phyloP scores from a whole-genome alignment of 2,329 filamentous ascomycete species.

The Pseudogymnoascus sp. region DNA sequence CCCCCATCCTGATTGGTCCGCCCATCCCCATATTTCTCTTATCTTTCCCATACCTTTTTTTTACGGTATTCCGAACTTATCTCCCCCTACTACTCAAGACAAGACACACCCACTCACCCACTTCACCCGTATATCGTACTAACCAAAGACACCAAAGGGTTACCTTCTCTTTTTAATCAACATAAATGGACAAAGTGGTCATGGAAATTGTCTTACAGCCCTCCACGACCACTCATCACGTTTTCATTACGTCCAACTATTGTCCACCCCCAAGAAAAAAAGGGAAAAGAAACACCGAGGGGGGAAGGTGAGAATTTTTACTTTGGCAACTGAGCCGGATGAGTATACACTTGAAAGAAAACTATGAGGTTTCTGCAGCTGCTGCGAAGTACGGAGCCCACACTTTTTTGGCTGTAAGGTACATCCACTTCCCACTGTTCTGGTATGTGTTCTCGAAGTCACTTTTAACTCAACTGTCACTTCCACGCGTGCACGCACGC shows the following conservation, averaged over 20 bases:
- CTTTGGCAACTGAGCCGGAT: background rate
- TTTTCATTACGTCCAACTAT: constrained; percentile 5
- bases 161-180: constrained; percentile 9
- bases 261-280: background rate
- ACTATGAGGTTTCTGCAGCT: background rate
- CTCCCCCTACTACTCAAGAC: background rate
- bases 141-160: background rate
- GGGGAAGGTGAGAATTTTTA: background rate
- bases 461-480: background rate
- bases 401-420: background rate
- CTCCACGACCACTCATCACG: constrained; percentile 2
- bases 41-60: constrained; percentile 3
- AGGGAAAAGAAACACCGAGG: constrained; percentile 5
- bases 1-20: background rate
- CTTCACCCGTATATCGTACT: background rate
- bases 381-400: background rate
- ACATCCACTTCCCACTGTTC: background rate
- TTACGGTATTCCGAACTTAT: constrained; percentile 6
- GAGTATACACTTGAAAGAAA: background rate
- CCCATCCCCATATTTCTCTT: background rate
- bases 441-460: background rate
- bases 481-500: background rate
- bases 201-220: constrained; percentile 1
- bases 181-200: constrained; percentile 1
- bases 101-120: background rate